A percentile compares a stretch with the other conserved stretches of the same genome.
Conservation (phyloP, 2,329 filamentous ascomycete genomes). For the Hymenotorrendiella dingleyae region DNA sequence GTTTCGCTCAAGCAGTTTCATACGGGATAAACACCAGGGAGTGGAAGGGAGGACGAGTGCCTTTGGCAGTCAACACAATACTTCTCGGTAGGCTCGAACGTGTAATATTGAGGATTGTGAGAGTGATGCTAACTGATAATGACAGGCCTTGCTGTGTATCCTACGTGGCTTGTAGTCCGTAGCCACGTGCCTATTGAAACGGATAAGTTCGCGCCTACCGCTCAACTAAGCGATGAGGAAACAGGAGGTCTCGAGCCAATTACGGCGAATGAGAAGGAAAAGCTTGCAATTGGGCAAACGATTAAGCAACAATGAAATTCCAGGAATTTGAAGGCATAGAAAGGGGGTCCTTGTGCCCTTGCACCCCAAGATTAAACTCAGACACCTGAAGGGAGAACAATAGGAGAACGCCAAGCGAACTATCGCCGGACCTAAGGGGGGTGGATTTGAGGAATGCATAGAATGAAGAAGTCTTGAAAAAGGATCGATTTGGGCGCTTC, state of each 20-base stretch:
- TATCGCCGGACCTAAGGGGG: too few species aligned
- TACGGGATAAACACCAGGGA: conserved; percentile 38
- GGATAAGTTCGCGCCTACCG: conserved; percentile 4
- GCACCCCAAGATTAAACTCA: too few species aligned
- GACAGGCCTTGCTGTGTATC: conserved; percentile 6
- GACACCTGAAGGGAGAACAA: too few species aligned
- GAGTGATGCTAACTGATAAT: background rate
- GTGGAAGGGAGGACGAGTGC: conserved; percentile 38
- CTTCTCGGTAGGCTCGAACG: background rate
- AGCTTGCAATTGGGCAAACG: background rate
- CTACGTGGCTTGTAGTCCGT: conserved; percentile 9
- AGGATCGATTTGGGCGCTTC: too few species aligned
- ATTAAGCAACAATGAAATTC: background rate
- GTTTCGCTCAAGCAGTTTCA: conserved; percentile 38
- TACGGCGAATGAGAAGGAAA: background rate
- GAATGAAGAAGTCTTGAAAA: too few species aligned
- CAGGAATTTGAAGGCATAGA: too few species aligned
- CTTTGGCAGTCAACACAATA: conserved; percentile 34
- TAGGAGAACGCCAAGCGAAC: too few species aligned
- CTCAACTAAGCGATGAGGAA: conserved; percentile 7
- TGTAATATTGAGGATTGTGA: background rate
- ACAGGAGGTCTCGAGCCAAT: too few species aligned
- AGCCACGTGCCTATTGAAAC: conserved; percentile 9
- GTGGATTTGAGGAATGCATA: too few species aligned
- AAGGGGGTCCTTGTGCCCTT: too few species aligned